Base-by-base conservation (phyloP, 768 basidiomycete genomes). In the Tylopilus felleus region DNA sequence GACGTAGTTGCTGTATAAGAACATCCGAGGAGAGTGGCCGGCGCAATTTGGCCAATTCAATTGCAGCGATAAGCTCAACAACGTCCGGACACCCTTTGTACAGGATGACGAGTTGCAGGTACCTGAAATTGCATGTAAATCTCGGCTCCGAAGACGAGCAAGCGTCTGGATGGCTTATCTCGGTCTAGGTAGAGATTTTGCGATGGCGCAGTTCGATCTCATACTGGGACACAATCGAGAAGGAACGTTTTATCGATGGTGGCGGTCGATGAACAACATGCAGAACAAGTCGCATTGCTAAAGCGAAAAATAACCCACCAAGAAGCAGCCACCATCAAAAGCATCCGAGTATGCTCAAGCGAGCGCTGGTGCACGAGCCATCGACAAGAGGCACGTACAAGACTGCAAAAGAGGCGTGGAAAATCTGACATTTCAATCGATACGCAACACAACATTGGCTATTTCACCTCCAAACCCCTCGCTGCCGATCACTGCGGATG, bases 391-490 rank as follows among this genome's bases (percentile, higher is more conserved):
- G 8, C 31, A 33, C 31, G 27, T 10, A 8, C 25, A 48, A 33
- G 31, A 51, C 8, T 8, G 8, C 40, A 21, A n/a, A 25, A 25
- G 13, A 35, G 21, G 25, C 10, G 23, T 17, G 16, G 21, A n/a
- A 33, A 42, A 33, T 33, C 14, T 53, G 29, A 41, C 19, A 59
- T 51, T 45, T 58, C 51, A 67, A 46, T 51, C 48, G 14, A 65
- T 55, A 52, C 53, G 56, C 59, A 67, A 58, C 47, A 66, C 29
- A 22, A 72, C 62, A 51, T 71, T 57, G 22, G 61, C 69, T 51
- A 75, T 61, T 6, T 62, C 59, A n/a, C 74, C 74, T 46, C 47
- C 22, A 56, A 78, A 74, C 42, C 71, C 69, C 29, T 60, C 52
- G 16, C 64, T 68, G 1, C 77, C 75, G 17, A 77, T 70, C 2